Conservation (phyloP, 352 stramenopile species). For the Peronospora belbahrii region DNA sequence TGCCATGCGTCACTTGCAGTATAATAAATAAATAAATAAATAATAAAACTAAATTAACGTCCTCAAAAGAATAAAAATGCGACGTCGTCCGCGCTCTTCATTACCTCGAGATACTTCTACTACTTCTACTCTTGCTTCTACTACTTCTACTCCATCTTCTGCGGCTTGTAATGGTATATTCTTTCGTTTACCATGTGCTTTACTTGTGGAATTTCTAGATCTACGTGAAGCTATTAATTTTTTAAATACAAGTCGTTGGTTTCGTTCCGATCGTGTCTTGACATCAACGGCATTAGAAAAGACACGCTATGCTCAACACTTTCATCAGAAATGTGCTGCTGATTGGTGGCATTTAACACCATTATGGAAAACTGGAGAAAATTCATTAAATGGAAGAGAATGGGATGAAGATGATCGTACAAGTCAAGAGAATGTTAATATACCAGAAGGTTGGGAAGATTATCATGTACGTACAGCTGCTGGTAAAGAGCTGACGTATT, state of each 20-base stretch:
- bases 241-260: constrained; percentile 33
- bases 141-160: background rate
- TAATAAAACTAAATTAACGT: too few species aligned
- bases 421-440: background rate
- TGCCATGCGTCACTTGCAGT: background rate
- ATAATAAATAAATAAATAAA: too few species aligned
- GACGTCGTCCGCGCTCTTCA: constrained; percentile 1
- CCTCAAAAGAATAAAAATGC: constrained; percentile 18
- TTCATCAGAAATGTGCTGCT: constrained; percentile 42
- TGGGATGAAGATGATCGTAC: constrained; percentile 36
- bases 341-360: constrained; percentile 50
- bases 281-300: constrained; percentile 37
- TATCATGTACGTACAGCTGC: constrained; percentile 31
- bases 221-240: constrained; percentile 39
- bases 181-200: constrained; percentile 30
- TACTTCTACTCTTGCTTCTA: too few species aligned
- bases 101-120: too few species aligned
- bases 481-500: constrained; percentile 28
- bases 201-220: constrained; percentile 44
- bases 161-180: constrained; percentile 13
- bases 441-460: constrained; percentile 28
- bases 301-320: constrained; percentile 42
- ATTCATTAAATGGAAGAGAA: constrained; percentile 31
- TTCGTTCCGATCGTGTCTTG: constrained; percentile 36
- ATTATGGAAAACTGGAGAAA: constrained; percentile 28